Percentiles rank a stretch among this genome's conserved stretches.
Conservation (phyloP, 768 basidiomycete genomes). For the Grammothele lineata region DNA sequence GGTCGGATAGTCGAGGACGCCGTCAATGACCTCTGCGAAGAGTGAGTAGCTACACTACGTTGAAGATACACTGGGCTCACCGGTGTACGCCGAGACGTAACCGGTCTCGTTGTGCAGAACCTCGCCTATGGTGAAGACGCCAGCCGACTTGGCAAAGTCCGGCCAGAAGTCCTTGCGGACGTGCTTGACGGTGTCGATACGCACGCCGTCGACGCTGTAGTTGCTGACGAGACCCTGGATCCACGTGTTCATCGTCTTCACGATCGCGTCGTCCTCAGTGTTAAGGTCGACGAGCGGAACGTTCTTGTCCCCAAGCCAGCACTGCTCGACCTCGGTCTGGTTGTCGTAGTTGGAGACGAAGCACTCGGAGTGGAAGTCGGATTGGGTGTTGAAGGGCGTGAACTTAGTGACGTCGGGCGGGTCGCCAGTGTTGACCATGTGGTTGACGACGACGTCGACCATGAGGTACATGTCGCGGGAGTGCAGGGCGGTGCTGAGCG, state of each 20-base stretch:
- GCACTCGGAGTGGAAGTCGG: slow-evolving; percentile 37
- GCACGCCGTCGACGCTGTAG: slow-evolving; percentile 50
- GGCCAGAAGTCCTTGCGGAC: slow-evolving; percentile 53
- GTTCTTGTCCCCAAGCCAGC: slow-evolving; percentile 54
- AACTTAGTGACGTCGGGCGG: slow-evolving; percentile 19
- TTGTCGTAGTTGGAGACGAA: slow-evolving; percentile 40
- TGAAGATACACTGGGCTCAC: slow-evolving; percentile 22
- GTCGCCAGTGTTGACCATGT: slow-evolving; percentile 40
- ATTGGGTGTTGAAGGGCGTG: slow-evolving; percentile 31
- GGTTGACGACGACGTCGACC: slow-evolving; percentile 62
- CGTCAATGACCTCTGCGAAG: slow-evolving; percentile 35
- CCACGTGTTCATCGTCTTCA: slow-evolving; percentile 43
- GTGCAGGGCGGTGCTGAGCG: slow-evolving; percentile 44
- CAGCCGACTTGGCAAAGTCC: slow-evolving; percentile 42
- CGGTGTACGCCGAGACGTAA: slow-evolving; percentile 38
- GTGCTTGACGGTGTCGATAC: slow-evolving; percentile 60
- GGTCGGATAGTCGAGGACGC: slow-evolving; percentile 46
- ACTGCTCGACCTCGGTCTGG: slow-evolving; percentile 47
- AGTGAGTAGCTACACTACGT: background rate
- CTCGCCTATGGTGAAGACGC: slow-evolving; percentile 54
- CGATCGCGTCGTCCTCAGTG: slow-evolving; percentile 46
- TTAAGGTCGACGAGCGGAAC: slow-evolving; percentile 56
- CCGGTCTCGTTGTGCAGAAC: slow-evolving; percentile 39
- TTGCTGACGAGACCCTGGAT: slow-evolving; percentile 40
- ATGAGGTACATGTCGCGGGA: slow-evolving; percentile 53